Evolutionary conservation across 768 basidiomycete genomes (phyloP).

Genomic region (Suillus subaureus): DNA sequence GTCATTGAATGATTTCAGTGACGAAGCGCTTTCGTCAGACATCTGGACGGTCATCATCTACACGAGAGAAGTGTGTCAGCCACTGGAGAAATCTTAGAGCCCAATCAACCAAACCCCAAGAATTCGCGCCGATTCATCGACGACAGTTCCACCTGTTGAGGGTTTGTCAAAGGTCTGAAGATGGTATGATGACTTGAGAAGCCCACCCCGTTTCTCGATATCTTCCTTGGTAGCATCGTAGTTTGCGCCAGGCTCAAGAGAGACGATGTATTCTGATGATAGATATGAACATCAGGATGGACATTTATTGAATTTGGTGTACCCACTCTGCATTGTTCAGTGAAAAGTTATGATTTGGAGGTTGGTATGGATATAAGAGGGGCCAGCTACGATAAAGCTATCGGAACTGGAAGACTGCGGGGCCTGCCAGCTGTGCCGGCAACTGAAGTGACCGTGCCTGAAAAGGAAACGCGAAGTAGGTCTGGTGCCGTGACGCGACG

Average conservation of each 20-base stretch:
- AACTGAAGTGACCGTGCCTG: background rate
- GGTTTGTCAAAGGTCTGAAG: background rate
- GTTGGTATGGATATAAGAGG: background rate
- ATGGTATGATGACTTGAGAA: background rate
- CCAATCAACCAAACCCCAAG: background rate
- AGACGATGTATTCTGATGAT: slow-evolving; percentile 1
- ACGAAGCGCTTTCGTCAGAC: background rate
- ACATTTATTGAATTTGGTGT: background rate
- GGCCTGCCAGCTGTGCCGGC: background rate
- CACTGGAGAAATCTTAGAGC: background rate
- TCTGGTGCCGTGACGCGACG: background rate
- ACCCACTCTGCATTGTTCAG: slow-evolving; percentile 4
- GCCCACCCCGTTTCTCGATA: background rate
- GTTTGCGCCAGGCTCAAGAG: background rate
- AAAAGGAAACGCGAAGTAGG: background rate
- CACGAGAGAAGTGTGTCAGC: background rate
- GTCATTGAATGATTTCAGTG: background rate
- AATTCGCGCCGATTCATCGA: background rate
- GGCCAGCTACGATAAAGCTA: background rate
- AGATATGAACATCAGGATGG: background rate
- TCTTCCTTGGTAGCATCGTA: background rate
- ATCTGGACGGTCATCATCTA: slow-evolving; percentile 3
- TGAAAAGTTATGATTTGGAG: background rate
- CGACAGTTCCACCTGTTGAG: background rate
- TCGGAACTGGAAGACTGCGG: no score